Conservation (phyloP, 2,329 filamentous ascomycete species). For the Calonectria pteridis region DNA sequence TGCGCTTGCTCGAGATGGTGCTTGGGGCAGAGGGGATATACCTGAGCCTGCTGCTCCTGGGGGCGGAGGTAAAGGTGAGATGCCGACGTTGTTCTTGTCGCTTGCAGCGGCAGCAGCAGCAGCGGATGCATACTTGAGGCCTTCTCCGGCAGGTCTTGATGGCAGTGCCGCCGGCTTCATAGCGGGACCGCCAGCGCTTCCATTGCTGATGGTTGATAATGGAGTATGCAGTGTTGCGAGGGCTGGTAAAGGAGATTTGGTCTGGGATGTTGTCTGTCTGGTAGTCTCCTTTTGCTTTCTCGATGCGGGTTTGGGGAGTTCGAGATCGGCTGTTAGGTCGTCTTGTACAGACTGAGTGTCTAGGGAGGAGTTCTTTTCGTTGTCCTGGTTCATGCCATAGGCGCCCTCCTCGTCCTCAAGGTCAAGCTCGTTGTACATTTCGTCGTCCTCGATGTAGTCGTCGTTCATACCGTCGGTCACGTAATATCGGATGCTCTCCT, state of each 20-base stretch:
- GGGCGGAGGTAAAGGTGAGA: slow-evolving; percentile 92
- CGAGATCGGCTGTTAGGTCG: slow-evolving; percentile 73
- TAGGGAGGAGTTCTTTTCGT: slow-evolving; percentile 93
- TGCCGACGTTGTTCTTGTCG: slow-evolving; percentile 89
- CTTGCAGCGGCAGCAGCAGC: slow-evolving; percentile 92
- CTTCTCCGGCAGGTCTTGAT: slow-evolving; percentile 86
- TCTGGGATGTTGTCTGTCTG: slow-evolving; percentile 83
- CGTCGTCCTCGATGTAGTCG: slow-evolving; percentile 94
- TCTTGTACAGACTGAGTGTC: slow-evolving; percentile 94
- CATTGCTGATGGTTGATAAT: slow-evolving; percentile 71
- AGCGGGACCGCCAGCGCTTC: slow-evolving; percentile 63
- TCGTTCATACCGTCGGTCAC: slow-evolving; percentile 89
- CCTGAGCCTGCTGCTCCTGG: slow-evolving; percentile 69
- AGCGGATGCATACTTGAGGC: slow-evolving; percentile 95
- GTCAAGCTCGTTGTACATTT: slow-evolving; percentile 93
- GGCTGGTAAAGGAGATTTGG: slow-evolving; percentile 94
- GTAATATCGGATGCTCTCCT: slow-evolving; percentile 95
- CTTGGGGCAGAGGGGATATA: slow-evolving; percentile 61
- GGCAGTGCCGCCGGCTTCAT: slow-evolving; percentile 97
- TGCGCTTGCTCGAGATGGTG: slow-evolving; percentile 67
- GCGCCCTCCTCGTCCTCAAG: slow-evolving; percentile 92
- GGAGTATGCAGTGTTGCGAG: slow-evolving; percentile 89
- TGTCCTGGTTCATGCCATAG: slow-evolving; percentile 84
- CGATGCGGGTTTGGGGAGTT: slow-evolving; percentile 57
- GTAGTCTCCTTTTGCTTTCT: slow-evolving; percentile 71